These are phyloP conservation scores for Meripilus lineatus DNA, from an alignment of 1,284 basidiomycete genomes.

Conservation along the genomic window DNA sequence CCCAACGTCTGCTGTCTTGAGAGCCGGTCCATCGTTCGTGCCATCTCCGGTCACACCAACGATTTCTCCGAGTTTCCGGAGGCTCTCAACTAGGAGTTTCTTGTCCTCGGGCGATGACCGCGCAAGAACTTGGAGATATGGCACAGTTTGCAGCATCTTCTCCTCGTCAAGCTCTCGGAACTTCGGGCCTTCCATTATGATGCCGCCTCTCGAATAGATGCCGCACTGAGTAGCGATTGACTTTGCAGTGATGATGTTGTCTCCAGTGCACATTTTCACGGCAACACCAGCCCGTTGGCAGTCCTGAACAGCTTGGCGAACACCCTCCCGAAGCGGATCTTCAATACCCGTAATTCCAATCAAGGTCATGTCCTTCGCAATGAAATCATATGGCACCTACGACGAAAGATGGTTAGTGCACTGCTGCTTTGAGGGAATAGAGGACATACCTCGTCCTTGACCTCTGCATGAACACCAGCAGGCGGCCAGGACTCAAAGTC, in stretches of 20 bases:
- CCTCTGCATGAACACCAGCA: conserved; percentile 33
- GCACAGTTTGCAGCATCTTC: conserved; percentile 62
- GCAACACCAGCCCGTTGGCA: conserved; percentile 90
- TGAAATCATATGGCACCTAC: conserved; percentile 64
- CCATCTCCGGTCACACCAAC: conserved; percentile 98
- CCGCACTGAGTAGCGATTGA: conserved; percentile 96
- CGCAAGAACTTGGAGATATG: conserved; percentile 76
- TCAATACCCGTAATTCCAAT: conserved; percentile 92
- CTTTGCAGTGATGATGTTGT: conserved; percentile 91
- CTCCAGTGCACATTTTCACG: conserved; percentile 99
- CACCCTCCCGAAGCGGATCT: conserved; percentile 90
- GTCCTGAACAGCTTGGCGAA: conserved; percentile 81
- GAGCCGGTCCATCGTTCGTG: conserved; percentile 95
- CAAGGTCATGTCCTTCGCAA: conserved; percentile 76
- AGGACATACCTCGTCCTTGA: conserved; percentile 48
- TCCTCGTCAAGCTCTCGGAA: conserved; percentile 56
- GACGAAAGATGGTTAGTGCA: background rate
- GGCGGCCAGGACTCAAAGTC: conserved; percentile 92
- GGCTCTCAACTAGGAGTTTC: conserved; percentile 85
- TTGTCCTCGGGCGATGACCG: conserved; percentile 99
- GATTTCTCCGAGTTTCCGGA: conserved; percentile 86
- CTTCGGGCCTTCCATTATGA: conserved; percentile 94
- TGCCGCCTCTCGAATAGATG: conserved; percentile 87
- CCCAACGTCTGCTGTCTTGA: conserved; percentile 92
- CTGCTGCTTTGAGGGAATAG: background rate